Evolutionary conservation across 2,329 filamentous ascomycete genomes (phyloP), one percentile per base, ranked within the genome.

Genomic region (Aspergillus calidoustus): DNA sequence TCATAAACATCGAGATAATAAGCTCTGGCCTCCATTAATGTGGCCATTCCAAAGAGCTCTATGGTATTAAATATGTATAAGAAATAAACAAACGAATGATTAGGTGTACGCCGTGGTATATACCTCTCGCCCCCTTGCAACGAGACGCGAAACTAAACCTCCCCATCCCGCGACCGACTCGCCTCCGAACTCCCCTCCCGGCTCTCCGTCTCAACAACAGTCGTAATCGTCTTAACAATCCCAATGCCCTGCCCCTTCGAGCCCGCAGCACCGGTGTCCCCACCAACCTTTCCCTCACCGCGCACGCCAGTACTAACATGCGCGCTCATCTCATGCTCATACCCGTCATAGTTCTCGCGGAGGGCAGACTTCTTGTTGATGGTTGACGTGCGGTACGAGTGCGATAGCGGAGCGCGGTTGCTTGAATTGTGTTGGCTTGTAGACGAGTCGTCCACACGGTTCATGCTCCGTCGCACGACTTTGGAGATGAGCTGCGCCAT

Each of bases 401-500:
- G 44, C 15, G 53, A 47, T 3, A 31, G 43, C 13, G 23, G 53
- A 1, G 9, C 52, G 13, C 53, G 53, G 30, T 54, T 54, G 38
- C 41, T 48, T 3, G 44, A 22, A 1, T 46, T 17, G 7, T 55
- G 41, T n/a, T 30, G 41, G 25, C 53, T 47, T 11, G 41, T 55
- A 7, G 43, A 34, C 3, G 31, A 54, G 34, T 55, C 53, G 41
- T 55, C 53, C 17, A 55, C 53, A 25, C 53, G 53, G 53, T 55
- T 46, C 53, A 55, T 55, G 43, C 53, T 55, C n/a, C 53, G 53
- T 22, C 30, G 28, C 8, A 55, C 53, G 25, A 55, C 53, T 30
- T 55, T 55, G 22, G 53, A 55, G 53, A 55, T 55, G 22, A 55
- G 53, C 22, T 55, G 53, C 23, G 53, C 53, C 53, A 55, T 55